Base-by-base conservation (phyloP, 1,284 basidiomycete species). In the Pseudomicrostroma phylloplanum region DNA sequence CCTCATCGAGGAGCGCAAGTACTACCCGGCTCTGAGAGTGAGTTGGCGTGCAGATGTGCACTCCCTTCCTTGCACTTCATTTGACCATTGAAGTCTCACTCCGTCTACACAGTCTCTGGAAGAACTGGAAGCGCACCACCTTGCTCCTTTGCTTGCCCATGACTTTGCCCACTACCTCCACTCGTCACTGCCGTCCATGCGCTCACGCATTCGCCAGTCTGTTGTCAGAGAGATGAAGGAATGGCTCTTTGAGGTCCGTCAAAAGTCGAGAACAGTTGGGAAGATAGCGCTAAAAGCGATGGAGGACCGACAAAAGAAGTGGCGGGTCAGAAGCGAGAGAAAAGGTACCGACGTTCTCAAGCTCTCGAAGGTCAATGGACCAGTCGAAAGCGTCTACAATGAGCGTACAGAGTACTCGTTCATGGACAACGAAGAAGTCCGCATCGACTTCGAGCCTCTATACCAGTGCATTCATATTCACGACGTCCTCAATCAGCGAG, bases 401-500 rank as follows among this genome's bases (percentile, higher is more conserved):
- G 96, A 99, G 81, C 89, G 92, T 80, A 88, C 88, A 23, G 96
- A 98, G 79, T 91, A 89, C 80, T 89, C 96, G 78, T 88, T 93
- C 3, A 83, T 98, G 26, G 88, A 97, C 67, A 96, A 94, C 73
- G 90, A 94, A 57, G 85, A 88, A 61, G 84, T 96, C 42, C 83
- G 84, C 57, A 89, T 99, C 56, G 92, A 97, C 80, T 98, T 98
- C 82, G 89, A 88, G 70, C 93, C 96, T 7, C 80, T 99, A 15
- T 96, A 93, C 74, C 91, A 97, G 81, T 96, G 91, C 77, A 94
- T 99, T 56, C 94, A 96, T 74, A 98, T 97, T 67, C 93, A 98
- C 80, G 88, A 91, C 62, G 87, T 92, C 3, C 83, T 99, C 15
- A 91, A 94, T 75, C 87, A 88, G 15, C 84, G 93, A 21, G 88